Percentiles rank a stretch among this genome's conserved stretches.
Evolutionary conservation across 768 basidiomycete genomes (phyloP).

Genomic region (Coprinellus micaceus): DNA sequence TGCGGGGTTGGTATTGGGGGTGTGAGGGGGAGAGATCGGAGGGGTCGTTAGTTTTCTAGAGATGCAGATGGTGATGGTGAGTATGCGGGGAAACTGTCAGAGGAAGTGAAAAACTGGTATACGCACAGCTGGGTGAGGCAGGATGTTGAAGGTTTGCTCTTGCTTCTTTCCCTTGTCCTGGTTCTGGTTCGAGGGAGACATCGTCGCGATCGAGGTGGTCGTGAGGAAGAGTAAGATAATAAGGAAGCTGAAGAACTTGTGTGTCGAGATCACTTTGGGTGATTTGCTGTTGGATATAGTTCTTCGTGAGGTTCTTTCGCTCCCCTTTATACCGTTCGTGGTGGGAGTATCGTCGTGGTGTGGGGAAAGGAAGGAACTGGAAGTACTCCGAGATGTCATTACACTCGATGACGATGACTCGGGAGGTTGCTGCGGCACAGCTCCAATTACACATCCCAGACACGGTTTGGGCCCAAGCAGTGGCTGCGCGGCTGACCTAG

Average conservation of each 20-base stretch:
- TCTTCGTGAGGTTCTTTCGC: background rate
- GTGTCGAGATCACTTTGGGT: background rate
- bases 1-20: slow-evolving; percentile 36
- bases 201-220: background rate
- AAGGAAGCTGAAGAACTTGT: background rate
- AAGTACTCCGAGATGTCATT: background rate
- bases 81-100: background rate
- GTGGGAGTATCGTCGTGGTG: too few relatives aligned
- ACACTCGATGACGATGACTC: background rate
- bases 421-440: background rate
- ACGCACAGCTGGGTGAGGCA: slow-evolving; percentile 60
- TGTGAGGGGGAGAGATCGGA: slow-evolving; percentile 37
- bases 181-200: background rate
- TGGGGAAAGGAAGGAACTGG: background rate
- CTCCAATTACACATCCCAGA: too few relatives aligned
- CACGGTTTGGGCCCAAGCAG: too few relatives aligned
- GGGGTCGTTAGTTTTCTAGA: slow-evolving; percentile 59
- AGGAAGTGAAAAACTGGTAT: background rate
- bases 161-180: slow-evolving; percentile 11
- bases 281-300: background rate
- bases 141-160: slow-evolving; percentile 47
- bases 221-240: background rate
- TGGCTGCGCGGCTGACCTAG: too few relatives aligned
- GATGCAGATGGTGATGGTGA: too few relatives aligned
- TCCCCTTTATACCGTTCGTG: too few relatives aligned